These are phyloP conservation scores for Yamadazyma olivae DNA, from an alignment of 805 yeast species.

Conservation along the genomic window DNA sequence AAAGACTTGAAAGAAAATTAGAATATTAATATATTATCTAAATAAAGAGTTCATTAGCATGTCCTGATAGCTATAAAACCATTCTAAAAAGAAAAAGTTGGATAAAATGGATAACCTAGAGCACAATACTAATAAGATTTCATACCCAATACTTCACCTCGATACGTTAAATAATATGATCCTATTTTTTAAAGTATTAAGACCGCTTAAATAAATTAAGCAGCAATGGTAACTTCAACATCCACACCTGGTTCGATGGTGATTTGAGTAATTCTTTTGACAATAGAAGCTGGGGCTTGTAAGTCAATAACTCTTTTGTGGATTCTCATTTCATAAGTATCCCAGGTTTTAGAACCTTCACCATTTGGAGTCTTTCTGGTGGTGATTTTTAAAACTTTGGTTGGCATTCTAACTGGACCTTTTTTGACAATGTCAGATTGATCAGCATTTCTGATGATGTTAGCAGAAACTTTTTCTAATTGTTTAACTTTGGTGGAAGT, in stretches of 20 bases:
- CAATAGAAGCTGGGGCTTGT: slow-evolving; percentile 91
- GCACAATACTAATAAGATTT: slow-evolving; percentile 2
- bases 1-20: too few species aligned
- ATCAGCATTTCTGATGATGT: slow-evolving; percentile 86
- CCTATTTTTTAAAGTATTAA: background rate
- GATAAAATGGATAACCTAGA: slow-evolving; percentile 7
- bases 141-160: slow-evolving; percentile 1
- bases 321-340: slow-evolving; percentile 98
- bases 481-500: slow-evolving; percentile 98
- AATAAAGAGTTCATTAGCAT: background rate
- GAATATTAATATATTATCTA: too few species aligned
- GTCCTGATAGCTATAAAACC: slow-evolving; percentile 61
- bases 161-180: background rate
- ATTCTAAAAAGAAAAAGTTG: slow-evolving; percentile 31
- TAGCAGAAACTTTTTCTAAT: slow-evolving; percentile 92
- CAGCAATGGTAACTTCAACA: slow-evolving; percentile 90
- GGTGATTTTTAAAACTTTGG: slow-evolving; percentile 95
- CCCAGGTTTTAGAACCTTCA: slow-evolving; percentile 99
- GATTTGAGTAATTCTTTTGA: slow-evolving; percentile 95
- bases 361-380: slow-evolving; percentile 99
- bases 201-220: slow-evolving; percentile 38
- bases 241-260: slow-evolving; percentile 99
- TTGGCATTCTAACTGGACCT: slow-evolving; percentile 99
- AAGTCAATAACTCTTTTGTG: slow-evolving; percentile 99
- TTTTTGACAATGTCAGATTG: slow-evolving; percentile 81